Evolutionary conservation across 1,139 yeast genomes (phyloP).

Genomic region (Pichia sp.): DNA sequence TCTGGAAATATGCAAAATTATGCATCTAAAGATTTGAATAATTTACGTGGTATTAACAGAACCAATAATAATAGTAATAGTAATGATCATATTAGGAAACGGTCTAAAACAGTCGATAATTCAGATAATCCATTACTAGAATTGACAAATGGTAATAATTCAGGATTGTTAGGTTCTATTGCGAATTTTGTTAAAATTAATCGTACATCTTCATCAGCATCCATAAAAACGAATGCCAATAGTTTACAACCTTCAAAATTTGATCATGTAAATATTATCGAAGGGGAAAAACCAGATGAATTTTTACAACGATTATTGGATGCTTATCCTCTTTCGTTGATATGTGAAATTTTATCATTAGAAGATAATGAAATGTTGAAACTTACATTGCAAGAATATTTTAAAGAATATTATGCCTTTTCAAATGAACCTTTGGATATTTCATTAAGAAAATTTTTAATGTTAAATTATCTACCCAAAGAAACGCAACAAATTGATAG

Average conservation of each 20-base stretch:
- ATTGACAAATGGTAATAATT: constrained; percentile 7
- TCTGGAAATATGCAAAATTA: neutral
- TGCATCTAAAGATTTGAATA: neutral
- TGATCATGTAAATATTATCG: constrained; percentile 12
- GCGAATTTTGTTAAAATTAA: constrained; percentile 26
- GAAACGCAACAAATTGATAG: constrained; percentile 72
- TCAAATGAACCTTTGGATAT: constrained; percentile 52
- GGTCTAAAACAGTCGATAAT: constrained; percentile 27
- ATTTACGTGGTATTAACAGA: no score
- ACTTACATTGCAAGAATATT: constrained; percentile 35
- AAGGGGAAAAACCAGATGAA: constrained; percentile 17
- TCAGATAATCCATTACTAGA: constrained; percentile 18
- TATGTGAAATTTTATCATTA: constrained; percentile 19
- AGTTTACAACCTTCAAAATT: constrained; percentile 3
- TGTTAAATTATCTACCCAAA: constrained; percentile 51
- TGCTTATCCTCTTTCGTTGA: constrained; percentile 20
- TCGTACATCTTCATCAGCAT: constrained; percentile 6
- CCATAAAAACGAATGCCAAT: constrained; percentile 1
- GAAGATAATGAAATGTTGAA: constrained; percentile 20
- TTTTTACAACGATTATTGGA: constrained; percentile 22
- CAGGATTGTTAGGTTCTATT: constrained; percentile 26
- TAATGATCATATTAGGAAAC: constrained; percentile 10
- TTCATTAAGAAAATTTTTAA: constrained; percentile 51
- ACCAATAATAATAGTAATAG: neutral
- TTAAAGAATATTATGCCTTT: constrained; percentile 41